These are phyloP conservation scores for Lactarius sp. DNA, from an alignment of 768 basidiomycete species.

Conservation along the genomic window DNA sequence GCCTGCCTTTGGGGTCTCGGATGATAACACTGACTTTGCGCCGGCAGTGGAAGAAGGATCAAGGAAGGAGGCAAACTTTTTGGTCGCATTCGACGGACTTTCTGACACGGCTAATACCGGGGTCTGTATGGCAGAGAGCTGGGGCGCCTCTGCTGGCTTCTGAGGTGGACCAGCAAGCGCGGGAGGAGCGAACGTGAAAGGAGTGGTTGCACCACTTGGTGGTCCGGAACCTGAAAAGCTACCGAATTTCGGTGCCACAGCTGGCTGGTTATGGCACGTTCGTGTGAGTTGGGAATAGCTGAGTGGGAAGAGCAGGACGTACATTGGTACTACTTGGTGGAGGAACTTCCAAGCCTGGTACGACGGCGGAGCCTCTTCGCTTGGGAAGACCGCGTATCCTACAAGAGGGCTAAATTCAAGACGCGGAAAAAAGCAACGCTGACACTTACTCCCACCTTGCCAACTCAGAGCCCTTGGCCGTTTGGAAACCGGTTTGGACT, in stretches of 20 bases:
- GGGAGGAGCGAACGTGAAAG: conserved; percentile 39
- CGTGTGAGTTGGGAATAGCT: conserved; percentile 17
- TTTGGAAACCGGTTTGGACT: conserved; percentile 44
- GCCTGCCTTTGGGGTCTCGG: conserved; percentile 13
- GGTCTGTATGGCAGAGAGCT: background rate
- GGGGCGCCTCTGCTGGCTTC: conserved; percentile 27
- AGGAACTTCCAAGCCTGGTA: conserved; percentile 19
- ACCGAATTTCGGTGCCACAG: conserved; percentile 43
- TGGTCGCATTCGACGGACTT: conserved; percentile 24
- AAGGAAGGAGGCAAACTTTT: conserved; percentile 25
- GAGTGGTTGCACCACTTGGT: conserved; percentile 28
- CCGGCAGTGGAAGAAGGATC: conserved; percentile 18
- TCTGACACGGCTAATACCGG: conserved; percentile 20
- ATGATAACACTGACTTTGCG: conserved; percentile 13
- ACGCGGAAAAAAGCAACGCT: background rate
- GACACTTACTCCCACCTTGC: conserved; percentile 52
- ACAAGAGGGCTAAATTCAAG: background rate
- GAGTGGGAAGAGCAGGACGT: conserved; percentile 24
- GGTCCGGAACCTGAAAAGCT: conserved; percentile 52
- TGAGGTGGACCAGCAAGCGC: conserved; percentile 24
- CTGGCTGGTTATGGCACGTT: background rate
- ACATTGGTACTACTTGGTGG: conserved; percentile 30
- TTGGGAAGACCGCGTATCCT: conserved; percentile 69
- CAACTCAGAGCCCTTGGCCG: conserved; percentile 54
- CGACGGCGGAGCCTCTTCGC: conserved; percentile 31